Base-by-base conservation (phyloP, 2,329 filamentous ascomycete genomes). In the Aspergillus niger region DNA sequence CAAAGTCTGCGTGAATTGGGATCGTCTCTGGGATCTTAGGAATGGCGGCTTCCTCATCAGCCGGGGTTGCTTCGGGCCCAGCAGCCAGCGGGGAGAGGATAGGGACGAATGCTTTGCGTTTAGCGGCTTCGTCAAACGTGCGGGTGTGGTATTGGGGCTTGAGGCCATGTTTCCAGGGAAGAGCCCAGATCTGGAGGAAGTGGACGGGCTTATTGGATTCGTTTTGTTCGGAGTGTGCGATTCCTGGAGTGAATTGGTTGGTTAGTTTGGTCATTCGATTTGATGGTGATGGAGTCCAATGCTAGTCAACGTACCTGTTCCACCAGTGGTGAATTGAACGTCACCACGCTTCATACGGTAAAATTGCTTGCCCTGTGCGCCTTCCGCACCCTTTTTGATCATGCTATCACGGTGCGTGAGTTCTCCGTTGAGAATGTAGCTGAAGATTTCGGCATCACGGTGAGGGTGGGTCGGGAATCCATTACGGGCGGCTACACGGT, bases 261-360 rank as follows among this genome's bases (percentile, higher is more conserved):
- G 41, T 41, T 47, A 44, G 39, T 55, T 22, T 11, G 26, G 10
- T 17, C 17, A 3, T 17, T 39, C 5, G 8, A 5, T 43, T 5
- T 43, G 5, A 6, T 3, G 13, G n/a, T 5, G 8, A 22, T 11
- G 11, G 41, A 28, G 3, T 54, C 67, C 8, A 22, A 15, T 44
- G 41, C 10, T 26, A 32, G 10, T 3, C 11, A 22, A 44, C 72
- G 65, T 86, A 69, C 87, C 87, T 5, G 86, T 92, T 57, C 92
- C 92, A n/a, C 91, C 92, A 13, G 89, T 92, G 8, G 92, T 96
- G 76, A 96, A 96, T 72, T 96, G 92, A 48, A 96, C 90, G 74
- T 96, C 91, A 11, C 91, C 91, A 39, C 91, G 83, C 70, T 85
- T 85, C 81, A 96, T 89, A 36, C 86, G 81, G 70, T 82, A 91